These are phyloP conservation scores for Liriodendron chinense DNA, from an alignment of 164 flowering plant genomes.

Conservation along the genomic window DNA sequence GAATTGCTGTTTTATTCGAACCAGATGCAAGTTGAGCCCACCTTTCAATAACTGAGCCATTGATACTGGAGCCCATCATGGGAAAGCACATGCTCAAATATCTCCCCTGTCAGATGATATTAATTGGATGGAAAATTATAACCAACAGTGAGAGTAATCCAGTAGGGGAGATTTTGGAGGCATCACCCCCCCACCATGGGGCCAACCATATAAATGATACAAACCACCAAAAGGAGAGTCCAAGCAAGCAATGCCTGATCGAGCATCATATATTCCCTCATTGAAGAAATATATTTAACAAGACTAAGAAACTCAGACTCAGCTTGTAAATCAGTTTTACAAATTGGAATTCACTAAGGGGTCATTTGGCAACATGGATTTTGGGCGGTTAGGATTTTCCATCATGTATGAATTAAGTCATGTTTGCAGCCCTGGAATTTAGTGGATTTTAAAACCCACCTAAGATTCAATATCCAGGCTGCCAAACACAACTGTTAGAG, in stretches of 20 bases:
- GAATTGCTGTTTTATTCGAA: too few relatives aligned
- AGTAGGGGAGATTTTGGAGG: not conserved
- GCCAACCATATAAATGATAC: not conserved
- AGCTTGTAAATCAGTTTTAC: not conserved
- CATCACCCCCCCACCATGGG: too few relatives aligned
- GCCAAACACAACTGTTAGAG: too few relatives aligned
- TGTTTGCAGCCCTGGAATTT: not conserved
- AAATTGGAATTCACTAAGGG: not conserved
- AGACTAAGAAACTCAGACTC: not conserved
- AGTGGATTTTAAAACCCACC: not conserved
- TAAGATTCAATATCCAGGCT: not conserved
- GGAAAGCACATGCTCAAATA: too few relatives aligned
- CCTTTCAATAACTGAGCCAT: too few relatives aligned
- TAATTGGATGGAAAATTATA: not conserved
- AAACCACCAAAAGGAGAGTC: not conserved
- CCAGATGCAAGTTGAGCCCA: too few relatives aligned
- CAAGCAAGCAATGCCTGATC: not conserved
- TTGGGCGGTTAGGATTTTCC: too few relatives aligned
- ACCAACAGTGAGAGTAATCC: not conserved
- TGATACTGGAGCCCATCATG: too few relatives aligned
- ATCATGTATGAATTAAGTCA: too few relatives aligned
- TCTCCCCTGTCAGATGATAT: too few relatives aligned
- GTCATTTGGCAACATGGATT: too few relatives aligned
- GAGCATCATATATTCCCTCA: not conserved
- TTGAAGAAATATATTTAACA: not conserved